phyloP scores from a whole-genome alignment of 106 monocot species.

The Dioscorea dumetorum region DNA sequence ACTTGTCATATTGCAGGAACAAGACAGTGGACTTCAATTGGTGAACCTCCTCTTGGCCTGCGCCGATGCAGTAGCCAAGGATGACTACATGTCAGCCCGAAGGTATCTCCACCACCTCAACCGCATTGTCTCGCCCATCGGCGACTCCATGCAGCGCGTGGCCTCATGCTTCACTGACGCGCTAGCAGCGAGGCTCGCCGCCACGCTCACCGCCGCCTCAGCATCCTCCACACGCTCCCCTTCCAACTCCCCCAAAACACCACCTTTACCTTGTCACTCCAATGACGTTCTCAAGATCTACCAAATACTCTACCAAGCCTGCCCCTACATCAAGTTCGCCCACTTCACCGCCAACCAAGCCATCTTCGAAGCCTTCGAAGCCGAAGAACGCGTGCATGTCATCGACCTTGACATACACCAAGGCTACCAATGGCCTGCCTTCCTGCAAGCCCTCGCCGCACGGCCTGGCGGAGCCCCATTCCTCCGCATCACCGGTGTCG shows the following conservation, averaged over 20 bases:
- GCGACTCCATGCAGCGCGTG: constrained; percentile 49
- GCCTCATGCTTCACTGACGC: constrained; percentile 36
- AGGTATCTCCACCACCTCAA: constrained; percentile 29
- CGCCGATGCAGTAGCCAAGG: constrained; percentile 30
- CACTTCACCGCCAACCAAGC: constrained; percentile 58
- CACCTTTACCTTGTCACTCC: constrained; percentile 3
- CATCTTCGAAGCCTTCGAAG: constrained; percentile 42
- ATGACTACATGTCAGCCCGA: constrained; percentile 25
- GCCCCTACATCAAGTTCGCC: constrained; percentile 47
- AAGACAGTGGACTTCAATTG: constrained; percentile 37
- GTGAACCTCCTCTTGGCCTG: constrained; percentile 40
- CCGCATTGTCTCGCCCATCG: constrained; percentile 26
- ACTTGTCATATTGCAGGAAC: constrained; percentile 18
- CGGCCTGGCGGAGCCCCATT: constrained; percentile 27
- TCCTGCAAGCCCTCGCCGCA: constrained; percentile 38
- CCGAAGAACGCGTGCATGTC: constrained; percentile 33
- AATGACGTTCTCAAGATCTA: constrained; percentile 28
- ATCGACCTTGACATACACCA: constrained; percentile 41
- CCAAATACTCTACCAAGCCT: constrained; percentile 43
- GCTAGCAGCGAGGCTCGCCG: constrained; percentile 22
- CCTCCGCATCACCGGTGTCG: constrained; percentile 37
- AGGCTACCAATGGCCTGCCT: constrained; percentile 46
- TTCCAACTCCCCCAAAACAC: background rate
- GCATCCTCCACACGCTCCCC: background rate
- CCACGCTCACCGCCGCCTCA: background rate